Evolutionary conservation across 2,329 filamentous ascomycete genomes (phyloP).

Genomic region (Diaporthe ilicicola): DNA sequence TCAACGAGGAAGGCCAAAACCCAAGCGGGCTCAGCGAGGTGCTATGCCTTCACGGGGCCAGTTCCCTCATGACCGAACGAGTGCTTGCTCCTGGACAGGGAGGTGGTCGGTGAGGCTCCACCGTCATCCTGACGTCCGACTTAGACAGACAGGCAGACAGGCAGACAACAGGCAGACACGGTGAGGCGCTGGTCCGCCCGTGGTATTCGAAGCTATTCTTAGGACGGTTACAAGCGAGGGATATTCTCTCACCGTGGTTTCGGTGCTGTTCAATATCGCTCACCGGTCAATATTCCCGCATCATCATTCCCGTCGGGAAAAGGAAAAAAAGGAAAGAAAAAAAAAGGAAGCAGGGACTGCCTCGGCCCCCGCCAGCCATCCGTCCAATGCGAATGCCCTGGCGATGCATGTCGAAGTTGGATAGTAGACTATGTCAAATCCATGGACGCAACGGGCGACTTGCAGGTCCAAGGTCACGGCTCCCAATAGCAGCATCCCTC

Average conservation of each 20-base stretch:
- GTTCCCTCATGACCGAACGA: neutral
- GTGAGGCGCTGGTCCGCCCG: neutral
- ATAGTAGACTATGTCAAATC: neutral
- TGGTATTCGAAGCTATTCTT: neutral
- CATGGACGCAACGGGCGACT: neutral
- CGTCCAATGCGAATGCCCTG: neutral
- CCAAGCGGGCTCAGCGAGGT: neutral
- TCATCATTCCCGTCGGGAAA: neutral
- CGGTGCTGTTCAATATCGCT: neutral
- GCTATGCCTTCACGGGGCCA: too few species aligned
- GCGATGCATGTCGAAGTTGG: neutral
- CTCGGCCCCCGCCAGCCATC: neutral
- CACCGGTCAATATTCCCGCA: slow-evolving; percentile 2
- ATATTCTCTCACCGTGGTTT: neutral
- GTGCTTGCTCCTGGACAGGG: neutral
- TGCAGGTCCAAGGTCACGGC: neutral
- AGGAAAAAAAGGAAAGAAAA: neutral
- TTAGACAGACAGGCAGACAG: neutral
- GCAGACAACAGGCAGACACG: neutral
- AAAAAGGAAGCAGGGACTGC: neutral
- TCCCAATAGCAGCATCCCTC: neutral
- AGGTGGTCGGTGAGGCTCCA: neutral
- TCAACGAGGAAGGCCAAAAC: neutral
- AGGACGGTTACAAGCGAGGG: neutral
- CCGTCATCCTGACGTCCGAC: neutral